Conservation (phyloP, 2,329 filamentous ascomycete species). For the Penicillium sp. region DNA sequence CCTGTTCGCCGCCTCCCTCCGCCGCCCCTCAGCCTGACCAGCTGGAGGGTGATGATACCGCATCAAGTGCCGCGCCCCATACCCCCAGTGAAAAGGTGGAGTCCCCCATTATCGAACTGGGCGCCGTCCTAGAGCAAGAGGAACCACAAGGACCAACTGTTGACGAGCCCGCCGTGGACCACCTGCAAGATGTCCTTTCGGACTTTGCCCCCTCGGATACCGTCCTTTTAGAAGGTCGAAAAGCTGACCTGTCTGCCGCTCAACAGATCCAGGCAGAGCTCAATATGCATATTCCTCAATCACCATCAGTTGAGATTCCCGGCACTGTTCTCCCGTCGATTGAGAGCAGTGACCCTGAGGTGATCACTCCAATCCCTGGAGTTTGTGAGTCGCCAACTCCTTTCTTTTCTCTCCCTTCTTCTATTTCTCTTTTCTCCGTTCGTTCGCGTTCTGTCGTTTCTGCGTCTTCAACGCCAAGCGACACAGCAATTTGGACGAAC, state of each 20-base stretch:
- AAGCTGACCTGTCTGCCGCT: not conserved
- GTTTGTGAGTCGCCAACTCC: constrained; percentile 8
- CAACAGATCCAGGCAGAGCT: not conserved
- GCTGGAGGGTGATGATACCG: not conserved
- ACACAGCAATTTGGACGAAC: not conserved
- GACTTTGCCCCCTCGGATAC: too few relatives aligned
- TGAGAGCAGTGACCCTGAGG: constrained; percentile 10
- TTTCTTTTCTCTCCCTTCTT: not conserved
- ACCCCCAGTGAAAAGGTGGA: constrained; percentile 4
- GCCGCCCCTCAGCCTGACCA: constrained; percentile 8
- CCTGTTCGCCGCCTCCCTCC: constrained; percentile 4
- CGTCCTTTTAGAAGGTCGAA: not conserved
- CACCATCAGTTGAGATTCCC: constrained; percentile 7
- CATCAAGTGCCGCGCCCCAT: not conserved
- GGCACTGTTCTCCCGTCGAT: constrained; percentile 13
- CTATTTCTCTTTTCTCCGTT: not conserved
- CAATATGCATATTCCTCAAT: not conserved
- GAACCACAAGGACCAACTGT: not conserved
- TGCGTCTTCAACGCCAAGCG: not conserved
- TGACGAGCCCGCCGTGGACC: not conserved
- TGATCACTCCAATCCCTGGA: not conserved
- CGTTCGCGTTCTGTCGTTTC: not conserved
- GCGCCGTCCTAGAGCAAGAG: not conserved
- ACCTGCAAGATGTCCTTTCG: not conserved
- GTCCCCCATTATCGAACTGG: not conserved